These are phyloP conservation scores for Fraxinus platypoda DNA, from an alignment of 305 asterid genomes.

Conservation along the genomic window DNA sequence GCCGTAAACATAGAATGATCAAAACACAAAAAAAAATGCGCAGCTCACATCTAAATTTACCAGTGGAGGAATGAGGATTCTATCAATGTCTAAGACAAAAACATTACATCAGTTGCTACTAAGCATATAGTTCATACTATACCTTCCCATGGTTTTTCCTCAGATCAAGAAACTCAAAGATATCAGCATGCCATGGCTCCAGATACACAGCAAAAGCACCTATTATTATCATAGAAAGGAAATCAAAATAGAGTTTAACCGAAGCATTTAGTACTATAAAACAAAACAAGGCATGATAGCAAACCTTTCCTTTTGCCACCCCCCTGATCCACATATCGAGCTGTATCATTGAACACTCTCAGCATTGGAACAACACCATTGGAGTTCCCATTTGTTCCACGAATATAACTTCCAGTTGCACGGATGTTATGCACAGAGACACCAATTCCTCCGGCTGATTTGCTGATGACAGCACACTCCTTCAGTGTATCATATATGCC, in stretches of 20 bases:
- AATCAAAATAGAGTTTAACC: background rate
- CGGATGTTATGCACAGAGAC: conserved; percentile 89
- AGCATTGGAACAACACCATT: conserved; percentile 98
- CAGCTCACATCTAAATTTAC: background rate
- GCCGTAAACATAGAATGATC: background rate
- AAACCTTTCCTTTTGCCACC: conserved; percentile 98
- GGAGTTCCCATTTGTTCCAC: conserved; percentile 95
- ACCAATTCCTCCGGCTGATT: conserved; percentile 99
- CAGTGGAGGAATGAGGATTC: background rate
- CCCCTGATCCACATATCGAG: conserved; percentile 94
- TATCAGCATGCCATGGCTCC: conserved; percentile 98
- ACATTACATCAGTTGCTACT: background rate
- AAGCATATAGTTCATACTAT: background rate
- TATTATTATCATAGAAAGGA: conserved; percentile 26
- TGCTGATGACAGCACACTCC: conserved; percentile 98
- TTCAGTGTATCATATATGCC: conserved; percentile 90
- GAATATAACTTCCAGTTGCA: conserved; percentile 90
- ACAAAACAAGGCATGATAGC: background rate
- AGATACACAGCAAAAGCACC: conserved; percentile 98
- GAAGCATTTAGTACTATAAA: background rate
- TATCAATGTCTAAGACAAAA: background rate
- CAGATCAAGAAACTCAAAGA: conserved; percentile 82
- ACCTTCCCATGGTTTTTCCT: conserved; percentile 95
- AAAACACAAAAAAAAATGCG: background rate
- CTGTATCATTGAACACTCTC: conserved; percentile 91